Percentiles rank a stretch among this genome's conserved stretches.
phyloP scores from a whole-genome alignment of 768 basidiomycete genomes.

The Lactarius sanguifluus region DNA sequence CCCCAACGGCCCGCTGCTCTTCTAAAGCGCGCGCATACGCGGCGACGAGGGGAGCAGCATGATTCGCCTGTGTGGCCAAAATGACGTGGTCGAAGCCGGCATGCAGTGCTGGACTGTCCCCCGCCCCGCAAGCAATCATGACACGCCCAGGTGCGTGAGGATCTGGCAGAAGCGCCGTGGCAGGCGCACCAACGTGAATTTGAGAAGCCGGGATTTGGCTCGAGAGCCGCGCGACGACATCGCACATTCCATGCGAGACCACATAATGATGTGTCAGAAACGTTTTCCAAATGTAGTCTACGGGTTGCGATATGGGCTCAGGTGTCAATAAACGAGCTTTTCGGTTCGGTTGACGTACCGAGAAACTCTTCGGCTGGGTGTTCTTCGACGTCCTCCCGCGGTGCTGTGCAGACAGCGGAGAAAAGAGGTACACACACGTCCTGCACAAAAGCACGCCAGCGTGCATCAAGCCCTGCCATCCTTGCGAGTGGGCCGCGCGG shows the following conservation, averaged over 20 bases:
- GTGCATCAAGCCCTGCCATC: constrained; percentile 47
- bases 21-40: constrained; percentile 47
- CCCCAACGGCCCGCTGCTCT: background rate
- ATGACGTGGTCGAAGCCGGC: constrained; percentile 64
- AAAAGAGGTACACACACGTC: constrained; percentile 63
- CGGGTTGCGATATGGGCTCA: background rate
- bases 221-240: constrained; percentile 56
- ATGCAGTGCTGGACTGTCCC: constrained; percentile 33
- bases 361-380: constrained; percentile 67
- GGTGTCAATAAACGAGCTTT: background rate
- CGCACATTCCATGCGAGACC: constrained; percentile 55
- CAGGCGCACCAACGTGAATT: constrained; percentile 55
- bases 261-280: constrained; percentile 70
- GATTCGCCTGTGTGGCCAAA: constrained; percentile 72
- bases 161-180: constrained; percentile 47
- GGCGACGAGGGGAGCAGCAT: constrained; percentile 53
- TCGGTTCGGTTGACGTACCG: constrained; percentile 43
- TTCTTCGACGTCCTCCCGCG: constrained; percentile 49
- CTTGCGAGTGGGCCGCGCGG: constrained; percentile 45
- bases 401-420: constrained; percentile 71
- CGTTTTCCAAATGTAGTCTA: constrained; percentile 68
- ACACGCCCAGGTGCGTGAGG: constrained; percentile 37
- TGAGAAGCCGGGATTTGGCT: constrained; percentile 40
- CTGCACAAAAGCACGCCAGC: constrained; percentile 54
- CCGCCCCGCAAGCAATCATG: constrained; percentile 41